Conservation (phyloP, 805 yeast genomes). For the Saccharomycopsis fermentans region DNA sequence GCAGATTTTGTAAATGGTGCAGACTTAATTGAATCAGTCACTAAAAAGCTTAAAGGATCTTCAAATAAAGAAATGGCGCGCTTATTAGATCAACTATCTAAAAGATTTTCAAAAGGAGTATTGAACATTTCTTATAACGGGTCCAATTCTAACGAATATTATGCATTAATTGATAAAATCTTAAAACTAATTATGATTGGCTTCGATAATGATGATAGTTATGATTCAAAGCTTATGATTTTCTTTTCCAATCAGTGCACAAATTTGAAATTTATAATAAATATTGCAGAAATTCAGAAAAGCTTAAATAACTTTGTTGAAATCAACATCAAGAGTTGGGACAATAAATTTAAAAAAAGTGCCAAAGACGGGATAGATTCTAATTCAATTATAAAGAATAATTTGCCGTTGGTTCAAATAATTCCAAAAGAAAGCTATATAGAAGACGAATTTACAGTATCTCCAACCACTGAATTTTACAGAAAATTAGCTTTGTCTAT, state of each 20-base stretch:
- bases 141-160: not conserved
- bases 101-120: not conserved
- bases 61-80: slow-evolving; percentile 20
- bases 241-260: not conserved
- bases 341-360: not conserved
- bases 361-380: not conserved
- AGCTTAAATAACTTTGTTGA: not conserved
- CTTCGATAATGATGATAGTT: not conserved
- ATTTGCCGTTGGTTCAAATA: not conserved
- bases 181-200: not conserved
- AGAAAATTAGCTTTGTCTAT: slow-evolving; percentile 41
- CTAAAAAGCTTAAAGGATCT: slow-evolving; percentile 25
- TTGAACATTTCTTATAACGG: not conserved
- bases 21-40: not conserved
- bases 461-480: slow-evolving; percentile 23
- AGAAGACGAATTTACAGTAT: not conserved
- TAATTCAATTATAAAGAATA: not conserved
- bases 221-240: not conserved
- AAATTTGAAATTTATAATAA: not conserved
- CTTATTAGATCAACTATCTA: slow-evolving; percentile 23
- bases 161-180: not conserved
- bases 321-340: not conserved
- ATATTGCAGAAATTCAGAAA: not conserved
- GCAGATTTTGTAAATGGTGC: slow-evolving; percentile 1
- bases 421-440: not conserved